A percentile compares a stretch with the other conserved stretches of the same genome.
These are phyloP conservation scores for Candida nanaspora DNA, from an alignment of 805 yeast species.

Conservation along the genomic window DNA sequence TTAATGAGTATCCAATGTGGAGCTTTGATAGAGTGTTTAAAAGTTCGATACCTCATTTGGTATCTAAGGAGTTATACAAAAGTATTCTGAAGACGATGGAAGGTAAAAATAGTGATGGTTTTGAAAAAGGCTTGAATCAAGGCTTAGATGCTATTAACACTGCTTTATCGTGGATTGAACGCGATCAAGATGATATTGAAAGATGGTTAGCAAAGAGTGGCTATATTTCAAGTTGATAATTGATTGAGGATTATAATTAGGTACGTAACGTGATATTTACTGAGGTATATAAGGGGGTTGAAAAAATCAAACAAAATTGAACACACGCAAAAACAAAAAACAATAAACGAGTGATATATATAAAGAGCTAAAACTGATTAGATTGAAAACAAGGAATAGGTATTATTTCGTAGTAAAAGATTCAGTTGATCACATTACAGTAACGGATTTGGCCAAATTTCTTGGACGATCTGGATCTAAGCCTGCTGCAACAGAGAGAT, in stretches of 20 bases:
- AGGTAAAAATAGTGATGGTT: constrained; percentile 42
- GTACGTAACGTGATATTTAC: background rate
- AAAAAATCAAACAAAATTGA: background rate
- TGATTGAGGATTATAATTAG: background rate
- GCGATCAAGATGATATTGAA: constrained; percentile 35
- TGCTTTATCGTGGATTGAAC: constrained; percentile 42
- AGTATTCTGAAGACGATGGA: constrained; percentile 38
- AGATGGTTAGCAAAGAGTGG: constrained; percentile 31
- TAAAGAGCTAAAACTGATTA: too few relatives aligned
- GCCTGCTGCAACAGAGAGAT: constrained; percentile 93
- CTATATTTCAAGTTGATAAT: background rate
- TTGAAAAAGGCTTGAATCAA: constrained; percentile 51
- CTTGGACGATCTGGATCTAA: constrained; percentile 98
- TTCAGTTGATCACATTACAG: constrained; percentile 62
- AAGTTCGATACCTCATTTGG: constrained; percentile 26
- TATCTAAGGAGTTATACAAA: constrained; percentile 25
- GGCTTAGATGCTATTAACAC: constrained; percentile 47
- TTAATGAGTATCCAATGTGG: constrained; percentile 31
- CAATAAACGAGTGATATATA: background rate
- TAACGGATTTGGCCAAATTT: constrained; percentile 95
- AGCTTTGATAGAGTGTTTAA: constrained; percentile 28
- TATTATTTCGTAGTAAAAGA: background rate
- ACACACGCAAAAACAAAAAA: background rate
- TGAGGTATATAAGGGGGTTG: background rate
- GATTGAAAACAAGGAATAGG: background rate